Evolutionary conservation across 2,329 filamentous ascomycete species (phyloP), one percentile per base, ranked within the genome.

Genomic region (Meredithiella fracta): DNA sequence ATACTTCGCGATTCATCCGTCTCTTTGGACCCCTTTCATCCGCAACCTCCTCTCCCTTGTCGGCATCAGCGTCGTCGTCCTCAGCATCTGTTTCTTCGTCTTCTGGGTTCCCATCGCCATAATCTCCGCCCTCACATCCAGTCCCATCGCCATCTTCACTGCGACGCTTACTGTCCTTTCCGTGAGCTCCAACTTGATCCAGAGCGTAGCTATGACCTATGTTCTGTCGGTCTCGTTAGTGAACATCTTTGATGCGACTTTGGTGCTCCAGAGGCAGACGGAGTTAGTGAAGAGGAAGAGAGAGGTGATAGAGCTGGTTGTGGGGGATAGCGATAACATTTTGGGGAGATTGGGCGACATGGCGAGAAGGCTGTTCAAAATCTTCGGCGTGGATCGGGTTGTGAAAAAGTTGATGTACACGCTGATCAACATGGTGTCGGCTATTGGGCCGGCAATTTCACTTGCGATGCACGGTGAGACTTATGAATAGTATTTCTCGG

Each of bases 401-500:
- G 70, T 95, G 40, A 75, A 86, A 59, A 91, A 91, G 63, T 65
- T 94, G 60, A 78, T 96, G 70, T 92, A 94, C 66, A 73, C 95
- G 44, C 90, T 91, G 9, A 75, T 97, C 59, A 97, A 96, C 71
- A 89, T 95, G 65, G 89, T 97, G 54, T 91, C 91, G 0, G 76
- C 96, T 0, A 79, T 95, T 17, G 91, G 91, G 4, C 53, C 57
- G 9, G 50, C 20, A 3, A 34, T 54, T 11, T 54, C 94, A 67
- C 76, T 96, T 34, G 66, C 85, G 26, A 66, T 94, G 15, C 88
- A 95, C 67, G 85, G 83, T 67, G 67, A 47, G 17, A 58, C 60
- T 62, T 57, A 63, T 53, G 17, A 40, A 20, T 23, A 51, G n/a
- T 6, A 20, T 17, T 49, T 49, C 44, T 29, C 26, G 51, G 17